Evolutionary conservation across 2,329 filamentous ascomycete genomes (phyloP), one percentile per base, ranked within the genome.

Genomic region (Fusarium tjaetaba): DNA sequence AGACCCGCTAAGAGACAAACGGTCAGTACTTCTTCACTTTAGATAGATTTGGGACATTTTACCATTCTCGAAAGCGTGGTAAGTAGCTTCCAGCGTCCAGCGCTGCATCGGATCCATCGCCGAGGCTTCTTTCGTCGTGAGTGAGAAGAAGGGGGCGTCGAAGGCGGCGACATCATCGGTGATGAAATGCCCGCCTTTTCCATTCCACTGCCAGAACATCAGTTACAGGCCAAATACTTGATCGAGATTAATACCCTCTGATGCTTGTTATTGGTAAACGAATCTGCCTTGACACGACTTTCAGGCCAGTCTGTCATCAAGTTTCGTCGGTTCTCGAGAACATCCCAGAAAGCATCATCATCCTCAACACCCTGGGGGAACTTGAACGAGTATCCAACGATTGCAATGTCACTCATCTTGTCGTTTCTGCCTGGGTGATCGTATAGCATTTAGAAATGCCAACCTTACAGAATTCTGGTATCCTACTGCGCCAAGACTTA

Each of bases 71-170:
- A 84, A 79, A 4, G 81, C 80, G 4, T 71, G 74, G n/a, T 82
- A 84, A 2, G 80, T 72, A 22, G 76, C 56, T 55, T 84, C 82
- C 14, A 84, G 74, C 10, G 76, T 75, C 77, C 76, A 78, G 38
- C 82, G 71, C 42, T 84, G 82, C 74, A 78, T 72, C 1, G 84
- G 83, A 61, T 85, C 83, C 80, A 84, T 76, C 1, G 58, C 39
- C 11, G 65, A 36, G 5, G 65, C 61, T 26, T 68, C 65, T 34
- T 55, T 68, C 4, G 57, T 51, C 7, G 70, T 71, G 0, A 71
- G 24, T 1, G 78, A 79, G 70, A 85, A 85, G 65, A 85, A 84
- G 3, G 80, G 79, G 2, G 82, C 82, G 69, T 85, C 83, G 58
- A 84, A 84, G 7, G 61, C 68, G 6, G 71, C 79, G 0, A 79